Base-by-base conservation (phyloP, 2,329 filamentous ascomycete genomes). In the Graphiopsis chlorocephala region DNA sequence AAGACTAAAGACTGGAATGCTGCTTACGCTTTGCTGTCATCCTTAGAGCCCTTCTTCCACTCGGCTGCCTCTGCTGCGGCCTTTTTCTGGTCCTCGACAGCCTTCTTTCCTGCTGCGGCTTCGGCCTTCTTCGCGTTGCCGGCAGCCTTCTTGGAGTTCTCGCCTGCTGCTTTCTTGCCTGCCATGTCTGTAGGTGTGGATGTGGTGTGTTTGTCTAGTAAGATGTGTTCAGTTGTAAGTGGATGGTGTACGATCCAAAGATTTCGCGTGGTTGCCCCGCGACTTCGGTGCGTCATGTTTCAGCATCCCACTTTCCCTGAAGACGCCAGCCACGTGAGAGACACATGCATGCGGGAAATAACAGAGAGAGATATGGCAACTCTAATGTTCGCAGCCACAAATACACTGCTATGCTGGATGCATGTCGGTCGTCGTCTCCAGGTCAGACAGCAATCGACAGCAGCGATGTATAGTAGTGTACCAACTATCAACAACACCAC, bases 41-140 rank as follows among this genome's bases (percentile, higher is more conserved):
- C 90, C 82, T 98, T 99, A 62, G 92, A 78, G 47, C 95, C 95
- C 79, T 95, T 92, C 12, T 84, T 73, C 95, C 95, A 99, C 72
- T 96, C 84, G 63, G 85, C 83, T 4, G 88, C 85, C 73, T 97
- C 94, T 29, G 78, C 86, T 2, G 82, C 85, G 4, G 87, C 87
- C 62, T 83, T 85, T 78, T 89, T 89, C 42, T 85, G 80, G 45
- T 92, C 85, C 66, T 89, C 88, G 3, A 79, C 87, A 0, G 92
- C 91, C 65, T 88, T 84, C 80, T 98, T 98, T 64, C 85, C 80
- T 10, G 91, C 90, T 1, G 93, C 94, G 3, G 88, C 89, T 57
- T 97, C 93, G 68, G 93, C 93, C 84, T 99, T 98, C 80, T 92
- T 86, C 68, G 93, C 93, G 78, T 97, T 92, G 69, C 94, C 95